A percentile compares a stretch with the other conserved stretches of the same genome.
Evolutionary conservation across 192 early-diverging fungal genomes (phyloP).

Genomic region (Rhizophagus clarus): DNA sequence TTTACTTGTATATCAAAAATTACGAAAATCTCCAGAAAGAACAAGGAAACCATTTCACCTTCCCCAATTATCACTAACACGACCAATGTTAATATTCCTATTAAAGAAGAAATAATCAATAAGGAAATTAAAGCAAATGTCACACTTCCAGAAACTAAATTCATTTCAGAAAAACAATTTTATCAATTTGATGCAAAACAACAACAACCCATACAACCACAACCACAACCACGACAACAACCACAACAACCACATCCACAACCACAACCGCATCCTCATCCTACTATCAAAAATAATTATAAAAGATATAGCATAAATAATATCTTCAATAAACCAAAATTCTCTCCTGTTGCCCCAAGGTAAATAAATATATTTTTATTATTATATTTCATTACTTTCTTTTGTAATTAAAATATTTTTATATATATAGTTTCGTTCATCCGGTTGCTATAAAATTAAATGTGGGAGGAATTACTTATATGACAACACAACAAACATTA

Average conservation of each 20-base stretch:
- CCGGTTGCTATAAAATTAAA: conserved; percentile 9
- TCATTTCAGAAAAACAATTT: not conserved
- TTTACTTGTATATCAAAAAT: not conserved
- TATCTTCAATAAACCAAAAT: not conserved
- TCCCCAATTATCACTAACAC: not conserved
- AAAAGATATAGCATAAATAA: not conserved
- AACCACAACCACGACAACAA: too few relatives aligned
- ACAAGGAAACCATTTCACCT: not conserved
- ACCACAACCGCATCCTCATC: not conserved
- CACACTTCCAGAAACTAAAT: not conserved
- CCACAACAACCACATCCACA: too few relatives aligned
- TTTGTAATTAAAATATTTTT: too few relatives aligned
- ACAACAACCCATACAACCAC: not conserved
- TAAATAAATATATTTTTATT: not conserved
- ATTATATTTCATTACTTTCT: too few relatives aligned
- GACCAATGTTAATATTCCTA: not conserved
- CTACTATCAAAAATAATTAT: not conserved
- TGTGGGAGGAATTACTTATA: not conserved
- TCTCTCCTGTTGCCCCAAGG: not conserved
- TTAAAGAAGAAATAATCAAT: not conserved
- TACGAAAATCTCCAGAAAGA: not conserved
- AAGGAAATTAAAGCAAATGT: too few relatives aligned
- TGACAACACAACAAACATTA: conserved; percentile 17
- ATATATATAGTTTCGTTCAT: not conserved
- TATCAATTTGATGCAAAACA: not conserved